phyloP scores from a whole-genome alignment of 2,329 filamentous ascomycete species.

The Verticillium alfalfae region DNA sequence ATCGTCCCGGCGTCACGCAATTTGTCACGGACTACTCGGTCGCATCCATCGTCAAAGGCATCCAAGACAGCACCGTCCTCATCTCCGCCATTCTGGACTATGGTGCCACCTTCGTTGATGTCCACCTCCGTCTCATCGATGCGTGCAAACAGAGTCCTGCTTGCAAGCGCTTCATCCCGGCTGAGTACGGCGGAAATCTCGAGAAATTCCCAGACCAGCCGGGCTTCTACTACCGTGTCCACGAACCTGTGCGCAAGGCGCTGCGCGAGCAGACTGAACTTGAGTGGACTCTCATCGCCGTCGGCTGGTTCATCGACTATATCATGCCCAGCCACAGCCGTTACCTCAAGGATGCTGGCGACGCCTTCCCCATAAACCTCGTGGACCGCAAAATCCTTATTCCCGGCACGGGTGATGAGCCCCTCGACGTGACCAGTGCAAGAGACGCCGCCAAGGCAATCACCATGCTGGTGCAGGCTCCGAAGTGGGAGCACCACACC shows the following conservation, averaged over 20 bases:
- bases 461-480: constrained; percentile 3
- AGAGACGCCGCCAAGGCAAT: constrained; percentile 8
- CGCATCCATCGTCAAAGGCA: constrained; percentile 1
- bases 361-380: constrained; percentile 5
- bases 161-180: constrained; percentile 13
- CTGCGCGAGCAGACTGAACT: constrained; percentile 7
- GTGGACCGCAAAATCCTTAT: background rate
- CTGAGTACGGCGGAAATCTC: constrained; percentile 10
- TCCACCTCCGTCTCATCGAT: constrained; percentile 10
- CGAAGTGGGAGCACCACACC: constrained; percentile 6
- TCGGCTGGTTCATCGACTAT: constrained; percentile 11
- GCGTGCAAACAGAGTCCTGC: constrained; percentile 6
- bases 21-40: constrained; percentile 3
- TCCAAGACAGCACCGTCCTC: constrained; percentile 5
- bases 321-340: constrained; percentile 7
- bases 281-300: constrained; percentile 11
- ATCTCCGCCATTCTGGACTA: constrained; percentile 11
- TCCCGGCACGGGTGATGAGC: constrained; percentile 4
- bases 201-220: constrained; percentile 11
- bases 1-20: background rate
- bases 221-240: constrained; percentile 5
- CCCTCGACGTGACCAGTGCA: constrained; percentile 2
- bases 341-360: constrained; percentile 5
- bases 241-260: constrained; percentile 1
- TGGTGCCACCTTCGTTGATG: constrained; percentile 4